Conservation (phyloP, 108 stramenopile species). For the Epithemia pelagica region DNA sequence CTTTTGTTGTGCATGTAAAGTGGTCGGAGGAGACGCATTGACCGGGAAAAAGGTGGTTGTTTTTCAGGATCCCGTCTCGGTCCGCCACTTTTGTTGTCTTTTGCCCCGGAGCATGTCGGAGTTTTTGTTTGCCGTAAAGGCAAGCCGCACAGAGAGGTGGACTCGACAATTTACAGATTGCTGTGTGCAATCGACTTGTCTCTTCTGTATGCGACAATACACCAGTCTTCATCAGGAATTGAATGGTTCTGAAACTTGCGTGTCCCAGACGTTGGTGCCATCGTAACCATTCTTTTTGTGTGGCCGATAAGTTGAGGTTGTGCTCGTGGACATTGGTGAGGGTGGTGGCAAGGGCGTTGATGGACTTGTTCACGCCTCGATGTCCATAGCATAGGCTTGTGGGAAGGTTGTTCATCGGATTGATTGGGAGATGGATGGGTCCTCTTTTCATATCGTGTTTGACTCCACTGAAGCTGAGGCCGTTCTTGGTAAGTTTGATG, state of each 20-base stretch:
- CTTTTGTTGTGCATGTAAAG: too few relatives aligned
- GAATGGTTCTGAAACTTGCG: slow-evolving; percentile 7
- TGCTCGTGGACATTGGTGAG: too few relatives aligned
- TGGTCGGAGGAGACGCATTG: too few relatives aligned
- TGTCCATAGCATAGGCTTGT: too few relatives aligned
- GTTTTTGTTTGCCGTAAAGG: slow-evolving; percentile 13
- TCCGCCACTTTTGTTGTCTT: background rate
- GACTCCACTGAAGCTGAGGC: too few relatives aligned
- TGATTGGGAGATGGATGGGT: too few relatives aligned
- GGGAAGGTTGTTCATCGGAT: too few relatives aligned
- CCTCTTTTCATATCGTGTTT: too few relatives aligned
- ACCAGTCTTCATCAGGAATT: slow-evolving; percentile 7
- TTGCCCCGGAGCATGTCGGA: slow-evolving; percentile 10
- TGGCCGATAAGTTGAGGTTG: slow-evolving; percentile 20
- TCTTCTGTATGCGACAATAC: slow-evolving; percentile 4
- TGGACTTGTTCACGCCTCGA: too few relatives aligned
- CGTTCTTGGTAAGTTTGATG: too few relatives aligned
- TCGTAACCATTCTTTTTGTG: slow-evolving; percentile 20
- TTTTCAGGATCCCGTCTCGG: slow-evolving; percentile 7
- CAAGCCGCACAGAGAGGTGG: slow-evolving; percentile 12
- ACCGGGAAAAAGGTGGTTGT: slow-evolving; percentile 10
- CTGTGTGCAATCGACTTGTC: slow-evolving; percentile 7
- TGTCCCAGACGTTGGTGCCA: slow-evolving; percentile 24
- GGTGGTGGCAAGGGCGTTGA: too few relatives aligned
- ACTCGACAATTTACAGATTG: background rate